Evolutionary conservation across 805 yeast genomes (phyloP).

Genomic region (Candida piceae): DNA sequence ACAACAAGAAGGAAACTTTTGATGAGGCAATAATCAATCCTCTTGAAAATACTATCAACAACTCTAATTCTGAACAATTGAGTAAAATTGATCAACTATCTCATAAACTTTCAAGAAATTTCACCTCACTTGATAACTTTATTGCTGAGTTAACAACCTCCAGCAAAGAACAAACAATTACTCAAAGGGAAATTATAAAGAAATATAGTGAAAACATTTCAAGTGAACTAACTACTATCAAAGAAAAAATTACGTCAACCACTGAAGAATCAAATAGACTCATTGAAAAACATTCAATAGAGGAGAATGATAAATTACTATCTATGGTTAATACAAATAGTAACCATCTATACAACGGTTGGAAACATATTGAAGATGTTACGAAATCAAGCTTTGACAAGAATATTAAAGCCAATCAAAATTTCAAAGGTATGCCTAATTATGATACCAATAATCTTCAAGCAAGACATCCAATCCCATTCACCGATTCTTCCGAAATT

Average conservation of each 20-base stretch:
- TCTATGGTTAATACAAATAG: background rate
- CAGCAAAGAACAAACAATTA: background rate
- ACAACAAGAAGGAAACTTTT: background rate
- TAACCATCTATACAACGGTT: background rate
- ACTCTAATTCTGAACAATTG: background rate
- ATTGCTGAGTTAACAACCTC: background rate
- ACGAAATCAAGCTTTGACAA: background rate
- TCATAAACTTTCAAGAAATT: slow-evolving; percentile 2
- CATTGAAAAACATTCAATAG: background rate
- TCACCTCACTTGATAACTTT: slow-evolving; percentile 2
- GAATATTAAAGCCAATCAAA: background rate
- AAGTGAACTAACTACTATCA: background rate
- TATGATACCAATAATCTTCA: background rate
- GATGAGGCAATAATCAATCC: background rate
- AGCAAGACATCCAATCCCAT: background rate
- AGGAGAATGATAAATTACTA: background rate
- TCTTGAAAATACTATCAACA: background rate
- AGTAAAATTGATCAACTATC: slow-evolving; percentile 3
- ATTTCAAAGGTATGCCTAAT: background rate
- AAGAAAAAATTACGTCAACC: background rate
- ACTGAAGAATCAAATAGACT: background rate
- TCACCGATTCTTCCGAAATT: slow-evolving; percentile 1
- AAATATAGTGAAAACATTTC: background rate
- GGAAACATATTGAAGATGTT: background rate
- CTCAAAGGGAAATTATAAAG: background rate